Evolutionary conservation across 2,329 filamentous ascomycete genomes (phyloP).

Genomic region (Colletotrichum horii): DNA sequence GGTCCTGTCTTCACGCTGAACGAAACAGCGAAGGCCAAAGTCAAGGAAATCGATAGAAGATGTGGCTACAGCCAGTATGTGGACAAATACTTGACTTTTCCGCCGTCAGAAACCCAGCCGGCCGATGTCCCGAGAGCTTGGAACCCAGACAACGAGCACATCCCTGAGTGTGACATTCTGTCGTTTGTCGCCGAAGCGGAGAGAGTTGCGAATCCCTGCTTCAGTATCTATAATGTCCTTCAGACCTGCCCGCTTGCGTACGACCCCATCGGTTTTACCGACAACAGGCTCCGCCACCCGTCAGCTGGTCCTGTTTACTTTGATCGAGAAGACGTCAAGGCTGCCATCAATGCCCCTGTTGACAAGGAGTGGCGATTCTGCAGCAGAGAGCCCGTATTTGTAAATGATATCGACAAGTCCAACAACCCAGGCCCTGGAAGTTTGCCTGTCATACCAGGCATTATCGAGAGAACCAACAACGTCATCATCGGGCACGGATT

Average conservation of each 20-base stretch:
- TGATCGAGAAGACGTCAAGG: slow-evolving; percentile 72
- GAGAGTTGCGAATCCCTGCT: slow-evolving; percentile 73
- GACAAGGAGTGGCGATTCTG: slow-evolving; percentile 28
- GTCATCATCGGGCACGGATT: slow-evolving; percentile 77
- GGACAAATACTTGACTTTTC: slow-evolving; percentile 68
- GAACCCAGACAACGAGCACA: slow-evolving; percentile 33
- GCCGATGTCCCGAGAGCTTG: slow-evolving; percentile 45
- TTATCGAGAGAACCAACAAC: slow-evolving; percentile 75
- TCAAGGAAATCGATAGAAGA: slow-evolving; percentile 55
- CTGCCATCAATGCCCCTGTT: slow-evolving; percentile 67
- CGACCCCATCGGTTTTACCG: slow-evolving; percentile 73
- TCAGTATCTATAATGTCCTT: slow-evolving; percentile 76
- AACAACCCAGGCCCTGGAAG: background rate
- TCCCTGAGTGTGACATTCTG: slow-evolving; percentile 58
- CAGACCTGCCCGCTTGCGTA: slow-evolving; percentile 74
- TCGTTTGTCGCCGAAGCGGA: slow-evolving; percentile 57
- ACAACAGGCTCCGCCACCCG: slow-evolving; percentile 67
- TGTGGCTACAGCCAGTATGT: slow-evolving; percentile 70
- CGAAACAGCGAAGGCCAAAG: slow-evolving; percentile 55
- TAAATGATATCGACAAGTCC: slow-evolving; percentile 42
- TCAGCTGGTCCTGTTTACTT: slow-evolving; percentile 70
- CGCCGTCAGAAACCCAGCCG: slow-evolving; percentile 67
- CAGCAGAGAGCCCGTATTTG: slow-evolving; percentile 54
- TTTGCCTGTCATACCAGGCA: slow-evolving; percentile 60
- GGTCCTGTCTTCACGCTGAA: slow-evolving; percentile 66